Conservation (phyloP, 805 yeast species). For the Starmerella roubikii region DNA sequence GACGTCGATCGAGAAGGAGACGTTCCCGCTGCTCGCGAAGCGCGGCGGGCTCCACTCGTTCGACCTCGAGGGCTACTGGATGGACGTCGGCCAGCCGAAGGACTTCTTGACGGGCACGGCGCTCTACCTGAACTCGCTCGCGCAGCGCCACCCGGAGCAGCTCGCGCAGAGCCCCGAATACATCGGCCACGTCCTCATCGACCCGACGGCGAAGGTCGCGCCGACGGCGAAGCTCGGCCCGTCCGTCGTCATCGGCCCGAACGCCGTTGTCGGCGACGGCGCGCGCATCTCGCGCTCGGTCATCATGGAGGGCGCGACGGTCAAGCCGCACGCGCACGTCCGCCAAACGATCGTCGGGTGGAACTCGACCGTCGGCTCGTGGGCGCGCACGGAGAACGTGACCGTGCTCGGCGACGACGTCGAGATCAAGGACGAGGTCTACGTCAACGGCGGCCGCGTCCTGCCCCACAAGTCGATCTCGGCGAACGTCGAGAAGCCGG, state of each 20-base stretch:
- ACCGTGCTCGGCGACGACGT: constrained; percentile 99
- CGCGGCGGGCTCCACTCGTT: constrained; percentile 79
- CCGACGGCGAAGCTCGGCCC: constrained; percentile 95
- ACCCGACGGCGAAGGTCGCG: constrained; percentile 88
- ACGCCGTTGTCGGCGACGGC: constrained; percentile 92
- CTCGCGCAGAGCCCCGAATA: constrained; percentile 52
- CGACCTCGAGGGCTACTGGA: constrained; percentile 99
- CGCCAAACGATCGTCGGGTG: constrained; percentile 97
- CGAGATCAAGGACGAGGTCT: constrained; percentile 93
- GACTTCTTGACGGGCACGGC: constrained; percentile 95
- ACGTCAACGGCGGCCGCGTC: constrained; percentile 98
- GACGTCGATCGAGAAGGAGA: constrained; percentile 98
- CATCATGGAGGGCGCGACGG: constrained; percentile 74
- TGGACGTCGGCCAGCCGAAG: constrained; percentile 99
- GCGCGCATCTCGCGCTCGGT: constrained; percentile 96
- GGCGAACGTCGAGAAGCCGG: constrained; percentile 91
- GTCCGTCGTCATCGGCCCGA: constrained; percentile 93
- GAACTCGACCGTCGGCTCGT: constrained; percentile 94
- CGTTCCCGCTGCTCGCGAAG: constrained; percentile 93
- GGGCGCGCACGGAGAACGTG: constrained; percentile 98
- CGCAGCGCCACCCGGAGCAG: constrained; percentile 62
- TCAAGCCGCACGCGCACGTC: constrained; percentile 96
- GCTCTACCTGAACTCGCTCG: constrained; percentile 72
- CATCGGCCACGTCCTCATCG: constrained; percentile 87
- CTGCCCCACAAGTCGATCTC: constrained; percentile 97